Base-by-base conservation (phyloP, 805 yeast species). In the Wickerhamomyces hampshirensis region DNA sequence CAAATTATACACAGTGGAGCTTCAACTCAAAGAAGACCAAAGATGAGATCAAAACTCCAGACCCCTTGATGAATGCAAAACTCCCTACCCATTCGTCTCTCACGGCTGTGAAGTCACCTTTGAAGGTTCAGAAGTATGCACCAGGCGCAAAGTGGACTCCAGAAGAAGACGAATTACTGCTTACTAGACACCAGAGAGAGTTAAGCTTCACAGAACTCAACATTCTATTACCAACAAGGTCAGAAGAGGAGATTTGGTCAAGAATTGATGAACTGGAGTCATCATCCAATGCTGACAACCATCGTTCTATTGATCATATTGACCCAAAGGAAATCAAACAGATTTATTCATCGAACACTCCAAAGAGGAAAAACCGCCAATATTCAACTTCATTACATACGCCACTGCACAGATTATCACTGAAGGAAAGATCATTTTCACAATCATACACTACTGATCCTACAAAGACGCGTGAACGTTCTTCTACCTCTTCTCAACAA, bases 91-190 rank as follows among this genome's bases (percentile, higher is more conserved):
- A n/a, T n/a, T n/a, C n/a, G n/a, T n/a, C n/a, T n/a, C n/a, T n/a
- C n/a, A n/a, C n/a, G n/a, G n/a, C n/a, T n/a, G n/a, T n/a, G n/a
- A n/a, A n/a, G n/a, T n/a, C n/a, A n/a, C n/a, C n/a, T n/a, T n/a
- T n/a, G n/a, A n/a, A n/a, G n/a, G n/a, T n/a, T n/a, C n/a, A n/a
- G n/a, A n/a, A n/a, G n/a, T n/a, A n/a, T n/a, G 11, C 24, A 7
- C 11, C 24, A 21, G 24, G 24, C 10, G 10, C 11, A 7, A 21
- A 44, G 17, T 75, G 80, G 80, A 50, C 73, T 1, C 34, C 37
- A 49, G 93, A 84, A 35, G 95, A 86, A 58, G 95, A 86, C 58
- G 83, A 79, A 43, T 55, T 76, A 24, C 56, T 86, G 26, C 49
- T 75, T 29, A 66, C 73, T 40, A 65, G 83, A 34, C 59, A 75